phyloP scores from a whole-genome alignment of 2,329 filamentous ascomycete species.

The Domatiomyces globalis region DNA sequence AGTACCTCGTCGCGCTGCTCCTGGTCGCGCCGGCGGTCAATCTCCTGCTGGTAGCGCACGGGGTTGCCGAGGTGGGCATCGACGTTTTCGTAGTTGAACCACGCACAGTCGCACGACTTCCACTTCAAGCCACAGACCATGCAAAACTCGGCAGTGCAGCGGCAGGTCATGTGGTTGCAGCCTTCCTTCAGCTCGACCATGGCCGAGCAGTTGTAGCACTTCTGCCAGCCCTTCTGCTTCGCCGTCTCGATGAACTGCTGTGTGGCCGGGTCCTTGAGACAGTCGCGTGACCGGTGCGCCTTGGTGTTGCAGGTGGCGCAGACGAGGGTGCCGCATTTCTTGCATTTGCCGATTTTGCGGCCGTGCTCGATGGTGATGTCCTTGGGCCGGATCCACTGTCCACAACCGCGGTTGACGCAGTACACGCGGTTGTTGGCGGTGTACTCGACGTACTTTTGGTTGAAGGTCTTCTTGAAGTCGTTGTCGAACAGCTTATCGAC shows the following conservation, averaged over 20 bases:
- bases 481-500: conserved; percentile 61
- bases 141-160: conserved; percentile 72
- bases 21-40: conserved; percentile 33
- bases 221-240: conserved; percentile 59
- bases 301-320: conserved; percentile 60
- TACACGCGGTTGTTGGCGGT: conserved; percentile 62
- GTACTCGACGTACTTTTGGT: conserved; percentile 64
- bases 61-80: conserved; percentile 37
- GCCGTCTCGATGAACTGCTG: conserved; percentile 44
- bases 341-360: conserved; percentile 55
- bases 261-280: conserved; percentile 41
- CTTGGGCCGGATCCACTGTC: conserved; percentile 63
- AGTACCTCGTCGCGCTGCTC: conserved; percentile 38
- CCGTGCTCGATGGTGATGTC: conserved; percentile 47
- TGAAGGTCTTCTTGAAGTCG: conserved; percentile 66
- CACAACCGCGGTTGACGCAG: conserved; percentile 59
- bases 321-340: conserved; percentile 56
- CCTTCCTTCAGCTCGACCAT: conserved; percentile 71
- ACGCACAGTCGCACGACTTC: conserved; percentile 71
- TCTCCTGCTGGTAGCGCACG: conserved; percentile 34
- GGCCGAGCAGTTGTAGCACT: conserved; percentile 62
- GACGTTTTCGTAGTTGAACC: conserved; percentile 52
- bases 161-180: conserved; percentile 79
- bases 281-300: conserved; percentile 57
- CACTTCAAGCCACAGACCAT: conserved; percentile 71